A percentile compares a stretch with the other conserved stretches of the same genome.
Conservation (phyloP, 2,329 filamentous ascomycete species). For the Fusarium annulatum region DNA sequence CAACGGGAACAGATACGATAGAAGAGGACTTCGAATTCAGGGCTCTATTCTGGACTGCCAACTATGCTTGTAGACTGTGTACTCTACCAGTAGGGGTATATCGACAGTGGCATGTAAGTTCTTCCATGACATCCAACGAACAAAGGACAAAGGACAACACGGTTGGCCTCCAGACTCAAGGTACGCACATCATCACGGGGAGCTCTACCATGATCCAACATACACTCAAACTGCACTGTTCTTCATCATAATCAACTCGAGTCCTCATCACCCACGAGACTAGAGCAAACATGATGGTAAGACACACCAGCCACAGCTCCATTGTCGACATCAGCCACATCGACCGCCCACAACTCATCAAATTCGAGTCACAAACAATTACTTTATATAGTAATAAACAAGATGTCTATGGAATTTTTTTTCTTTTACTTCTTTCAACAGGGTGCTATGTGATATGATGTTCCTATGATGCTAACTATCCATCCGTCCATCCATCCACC, state of each 20-base stretch:
- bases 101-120: background rate
- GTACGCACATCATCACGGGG: background rate
- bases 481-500: constrained; percentile 40
- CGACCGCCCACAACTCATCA: constrained; percentile 1
- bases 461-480: constrained; percentile 43
- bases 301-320: constrained; percentile 20
- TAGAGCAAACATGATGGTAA: background rate
- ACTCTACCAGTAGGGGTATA: background rate
- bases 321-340: constrained; percentile 20
- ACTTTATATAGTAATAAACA: background rate
- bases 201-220: background rate
- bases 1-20: background rate
- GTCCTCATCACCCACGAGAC: background rate
- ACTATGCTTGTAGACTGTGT: background rate
- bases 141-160: background rate
- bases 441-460: constrained; percentile 43
- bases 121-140: background rate
- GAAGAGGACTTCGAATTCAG: background rate
- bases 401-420: constrained; percentile 42
- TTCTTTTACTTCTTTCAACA: constrained; percentile 39
- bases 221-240: background rate
- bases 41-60: background rate
- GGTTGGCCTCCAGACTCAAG: background rate
- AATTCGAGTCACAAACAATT: background rate
- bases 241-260: background rate